A percentile compares a stretch with the other conserved stretches of the same genome.
These are phyloP conservation scores for Sugiyamaella novakii DNA, from an alignment of 1,139 yeast species.

Conservation along the genomic window DNA sequence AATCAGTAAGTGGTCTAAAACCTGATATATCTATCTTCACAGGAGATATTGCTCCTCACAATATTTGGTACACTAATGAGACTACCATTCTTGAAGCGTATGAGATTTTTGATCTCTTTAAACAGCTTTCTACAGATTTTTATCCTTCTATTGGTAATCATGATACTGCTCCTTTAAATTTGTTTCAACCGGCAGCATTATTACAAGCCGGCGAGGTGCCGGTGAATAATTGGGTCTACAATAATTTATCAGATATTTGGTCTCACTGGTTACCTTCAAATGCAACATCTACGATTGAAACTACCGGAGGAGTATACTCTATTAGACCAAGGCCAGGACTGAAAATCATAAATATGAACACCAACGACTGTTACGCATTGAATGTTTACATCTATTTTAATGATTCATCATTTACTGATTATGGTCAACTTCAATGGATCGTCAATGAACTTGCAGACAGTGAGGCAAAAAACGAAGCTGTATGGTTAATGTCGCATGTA, in stretches of 20 bases:
- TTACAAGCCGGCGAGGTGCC: slow-evolving; percentile 50
- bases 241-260: slow-evolving; percentile 64
- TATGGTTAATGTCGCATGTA: slow-evolving; percentile 72
- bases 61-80: slow-evolving; percentile 57
- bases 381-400: slow-evolving; percentile 66
- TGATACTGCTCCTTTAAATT: slow-evolving; percentile 59
- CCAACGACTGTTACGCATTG: slow-evolving; percentile 65
- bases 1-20: slow-evolving; percentile 4
- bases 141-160: slow-evolving; percentile 70
- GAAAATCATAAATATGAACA: slow-evolving; percentile 64
- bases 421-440: slow-evolving; percentile 64
- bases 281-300: slow-evolving; percentile 18
- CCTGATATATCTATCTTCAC: slow-evolving; percentile 61
- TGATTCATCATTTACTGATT: slow-evolving; percentile 54
- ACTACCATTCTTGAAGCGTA: slow-evolving; percentile 48
- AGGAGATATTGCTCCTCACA: slow-evolving; percentile 66
- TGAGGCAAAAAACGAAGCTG: slow-evolving; percentile 60
- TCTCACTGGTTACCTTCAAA: slow-evolving; percentile 37
- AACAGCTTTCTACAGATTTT: slow-evolving; percentile 48
- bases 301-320: slow-evolving; percentile 55
- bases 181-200: slow-evolving; percentile 66
- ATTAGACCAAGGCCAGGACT: slow-evolving; percentile 58
- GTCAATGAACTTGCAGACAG: slow-evolving; percentile 61
- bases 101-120: slow-evolving; percentile 13
- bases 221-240: slow-evolving; percentile 60